Evolutionary conservation across 2,329 filamentous ascomycete genomes (phyloP).

Genomic region (Aspergillus luchuensis): DNA sequence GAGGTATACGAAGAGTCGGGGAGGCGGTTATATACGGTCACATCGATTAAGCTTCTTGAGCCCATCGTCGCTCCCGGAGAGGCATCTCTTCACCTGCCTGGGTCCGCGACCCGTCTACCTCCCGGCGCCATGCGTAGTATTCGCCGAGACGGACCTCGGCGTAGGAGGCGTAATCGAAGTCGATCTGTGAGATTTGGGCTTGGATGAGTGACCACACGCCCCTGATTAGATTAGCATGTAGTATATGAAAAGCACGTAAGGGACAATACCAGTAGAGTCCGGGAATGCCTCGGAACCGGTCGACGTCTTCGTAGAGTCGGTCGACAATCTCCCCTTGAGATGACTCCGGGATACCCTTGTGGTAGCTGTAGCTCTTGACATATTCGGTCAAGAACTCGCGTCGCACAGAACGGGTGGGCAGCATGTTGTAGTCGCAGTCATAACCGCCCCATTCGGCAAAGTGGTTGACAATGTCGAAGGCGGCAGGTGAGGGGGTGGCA

Average conservation of each 20-base stretch:
- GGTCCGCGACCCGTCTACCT: slow-evolving; percentile 65
- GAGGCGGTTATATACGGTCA: neutral
- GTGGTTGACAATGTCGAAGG: slow-evolving; percentile 96
- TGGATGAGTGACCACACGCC: slow-evolving; percentile 97
- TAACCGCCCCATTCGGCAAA: slow-evolving; percentile 98
- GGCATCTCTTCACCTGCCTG: slow-evolving; percentile 62
- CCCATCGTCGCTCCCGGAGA: slow-evolving; percentile 79
- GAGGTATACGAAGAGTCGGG: neutral
- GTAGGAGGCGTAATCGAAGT: slow-evolving; percentile 94
- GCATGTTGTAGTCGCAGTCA: slow-evolving; percentile 82
- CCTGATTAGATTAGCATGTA: slow-evolving; percentile 57
- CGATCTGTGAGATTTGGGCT: slow-evolving; percentile 88
- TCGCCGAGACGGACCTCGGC: slow-evolving; percentile 83
- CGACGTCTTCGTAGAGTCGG: slow-evolving; percentile 76
- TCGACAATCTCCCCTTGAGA: slow-evolving; percentile 64
- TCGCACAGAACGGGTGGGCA: slow-evolving; percentile 77
- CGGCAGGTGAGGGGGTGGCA: slow-evolving; percentile 87
- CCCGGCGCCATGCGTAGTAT: slow-evolving; percentile 89
- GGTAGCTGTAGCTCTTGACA: slow-evolving; percentile 69
- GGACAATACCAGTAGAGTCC: slow-evolving; percentile 70
- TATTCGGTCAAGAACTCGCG: slow-evolving; percentile 83
- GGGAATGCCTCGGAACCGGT: slow-evolving; percentile 82
- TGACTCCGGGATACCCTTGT: slow-evolving; percentile 40
- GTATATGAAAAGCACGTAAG: neutral
- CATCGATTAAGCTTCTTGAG: slow-evolving; percentile 51